These are phyloP conservation scores for Borealophlyctis nickersoniae DNA, from an alignment of 192 early-diverging fungal species.

Conservation along the genomic window DNA sequence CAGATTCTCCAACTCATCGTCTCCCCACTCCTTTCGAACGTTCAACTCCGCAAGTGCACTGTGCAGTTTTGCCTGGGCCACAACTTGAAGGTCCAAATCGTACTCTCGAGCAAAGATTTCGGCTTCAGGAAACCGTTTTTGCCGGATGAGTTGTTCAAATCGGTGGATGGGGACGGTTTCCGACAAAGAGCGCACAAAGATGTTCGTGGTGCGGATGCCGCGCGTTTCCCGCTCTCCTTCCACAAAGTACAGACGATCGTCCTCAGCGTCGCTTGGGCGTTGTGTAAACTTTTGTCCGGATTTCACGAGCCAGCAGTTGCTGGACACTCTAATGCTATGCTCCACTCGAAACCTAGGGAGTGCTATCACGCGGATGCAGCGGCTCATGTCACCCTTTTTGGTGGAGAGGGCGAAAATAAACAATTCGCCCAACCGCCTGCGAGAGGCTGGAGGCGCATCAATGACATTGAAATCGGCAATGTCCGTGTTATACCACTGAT, in stretches of 20 bases:
- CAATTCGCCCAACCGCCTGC: background rate
- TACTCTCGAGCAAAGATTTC: constrained; percentile 24
- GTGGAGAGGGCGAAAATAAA: too few species aligned
- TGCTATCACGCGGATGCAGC: too few species aligned
- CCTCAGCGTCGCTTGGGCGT: too few species aligned
- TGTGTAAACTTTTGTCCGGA: too few species aligned
- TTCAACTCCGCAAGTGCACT: constrained; percentile 36
- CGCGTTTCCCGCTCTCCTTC: constrained; percentile 8
- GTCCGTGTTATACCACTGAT: constrained; percentile 2
- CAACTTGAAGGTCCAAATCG: constrained; percentile 34
- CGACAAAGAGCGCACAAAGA: constrained; percentile 21
- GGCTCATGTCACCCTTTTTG: too few species aligned
- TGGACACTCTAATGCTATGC: constrained; percentile 21
- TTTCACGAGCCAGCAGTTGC: constrained; percentile 16
- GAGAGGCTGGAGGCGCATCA: background rate
- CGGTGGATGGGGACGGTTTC: constrained; percentile 28
- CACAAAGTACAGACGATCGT: background rate
- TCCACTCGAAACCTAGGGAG: constrained; percentile 16
- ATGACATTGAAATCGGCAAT: constrained; percentile 20
- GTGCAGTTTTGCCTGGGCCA: constrained; percentile 25
- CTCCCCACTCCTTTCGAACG: too few species aligned
- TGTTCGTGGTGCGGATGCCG: background rate
- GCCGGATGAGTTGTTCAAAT: constrained; percentile 25
- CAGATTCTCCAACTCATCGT: constrained; percentile 6
- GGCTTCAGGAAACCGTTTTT: constrained; percentile 35